phyloP scores from a whole-genome alignment of 106 monocot species.

The Dactylorhiza incarnata region DNA sequence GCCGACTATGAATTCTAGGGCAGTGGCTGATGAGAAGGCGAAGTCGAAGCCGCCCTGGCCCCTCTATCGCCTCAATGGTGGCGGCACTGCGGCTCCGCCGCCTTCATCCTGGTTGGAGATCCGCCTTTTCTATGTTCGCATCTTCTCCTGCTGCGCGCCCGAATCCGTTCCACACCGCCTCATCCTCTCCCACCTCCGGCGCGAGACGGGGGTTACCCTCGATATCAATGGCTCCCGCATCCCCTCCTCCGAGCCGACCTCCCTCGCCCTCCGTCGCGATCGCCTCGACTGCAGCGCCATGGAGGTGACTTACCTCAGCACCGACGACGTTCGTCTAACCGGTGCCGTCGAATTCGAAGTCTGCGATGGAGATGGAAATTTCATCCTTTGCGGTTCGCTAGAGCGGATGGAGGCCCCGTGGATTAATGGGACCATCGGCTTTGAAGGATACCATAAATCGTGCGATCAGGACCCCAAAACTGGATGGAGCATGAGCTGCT shows the following conservation, averaged over 20 bases:
- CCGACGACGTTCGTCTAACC: slow-evolving; percentile 42
- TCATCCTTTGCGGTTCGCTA: slow-evolving; percentile 60
- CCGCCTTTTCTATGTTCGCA: slow-evolving; percentile 73
- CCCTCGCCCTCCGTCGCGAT: slow-evolving; percentile 44
- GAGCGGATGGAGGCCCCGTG: slow-evolving; percentile 53
- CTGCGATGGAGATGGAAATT: slow-evolving; percentile 24
- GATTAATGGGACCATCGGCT: slow-evolving; percentile 33
- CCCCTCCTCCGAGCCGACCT: slow-evolving; percentile 26
- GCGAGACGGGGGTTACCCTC: slow-evolving; percentile 48
- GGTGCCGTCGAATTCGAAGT: slow-evolving; percentile 65
- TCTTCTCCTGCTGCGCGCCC: slow-evolving; percentile 33
- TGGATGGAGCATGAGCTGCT: slow-evolving; percentile 71
- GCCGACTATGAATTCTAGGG: neutral
- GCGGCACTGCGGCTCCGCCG: neutral
- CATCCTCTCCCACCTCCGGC: slow-evolving; percentile 54
- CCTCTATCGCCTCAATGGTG: neutral
- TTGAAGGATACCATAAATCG: slow-evolving; percentile 5
- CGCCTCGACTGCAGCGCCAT: slow-evolving; percentile 36
- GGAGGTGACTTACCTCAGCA: slow-evolving; percentile 67
- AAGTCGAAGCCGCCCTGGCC: too few species aligned
- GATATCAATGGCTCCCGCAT: slow-evolving; percentile 66
- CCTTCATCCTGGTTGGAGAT: slow-evolving; percentile 66
- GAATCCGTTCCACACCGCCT: slow-evolving; percentile 35
- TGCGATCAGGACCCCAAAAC: slow-evolving; percentile 38
- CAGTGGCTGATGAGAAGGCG: neutral